Conservation (phyloP, 768 basidiomycete species). For the Termitomyces sp. region DNA sequence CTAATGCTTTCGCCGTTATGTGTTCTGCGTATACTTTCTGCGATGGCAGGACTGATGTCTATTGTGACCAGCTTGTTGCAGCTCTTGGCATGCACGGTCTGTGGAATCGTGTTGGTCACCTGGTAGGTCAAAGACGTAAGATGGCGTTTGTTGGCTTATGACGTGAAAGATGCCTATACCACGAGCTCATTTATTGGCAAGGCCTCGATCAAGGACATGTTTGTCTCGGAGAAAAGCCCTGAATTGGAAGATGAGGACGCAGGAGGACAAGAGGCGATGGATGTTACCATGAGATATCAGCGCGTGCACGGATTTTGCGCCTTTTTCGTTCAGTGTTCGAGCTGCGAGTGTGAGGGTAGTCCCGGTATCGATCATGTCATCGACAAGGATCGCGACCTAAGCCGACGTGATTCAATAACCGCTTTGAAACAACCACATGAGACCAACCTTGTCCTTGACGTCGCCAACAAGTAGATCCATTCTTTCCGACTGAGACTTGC, state of each 20-base stretch:
- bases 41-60: slow-evolving; percentile 88
- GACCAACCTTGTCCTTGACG: slow-evolving; percentile 77
- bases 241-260: slow-evolving; percentile 1
- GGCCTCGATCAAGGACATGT: slow-evolving; percentile 61
- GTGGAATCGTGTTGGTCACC: slow-evolving; percentile 96
- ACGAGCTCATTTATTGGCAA: slow-evolving; percentile 85
- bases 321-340: slow-evolving; percentile 83
- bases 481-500: slow-evolving; percentile 62
- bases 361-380: slow-evolving; percentile 99
- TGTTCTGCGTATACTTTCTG: slow-evolving; percentile 93
- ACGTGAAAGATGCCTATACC: slow-evolving; percentile 40
- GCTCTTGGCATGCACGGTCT: slow-evolving; percentile 56
- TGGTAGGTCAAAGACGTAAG: slow-evolving; percentile 24
- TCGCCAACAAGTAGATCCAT: slow-evolving; percentile 97
- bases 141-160: background rate
- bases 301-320: slow-evolving; percentile 83
- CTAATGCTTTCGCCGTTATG: slow-evolving; percentile 95
- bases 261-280: slow-evolving; percentile 11
- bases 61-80: slow-evolving; percentile 83
- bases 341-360: slow-evolving; percentile 84
- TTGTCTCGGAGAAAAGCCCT: slow-evolving; percentile 81
- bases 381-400: slow-evolving; percentile 90
- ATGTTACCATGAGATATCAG: slow-evolving; percentile 85
- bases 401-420: background rate
- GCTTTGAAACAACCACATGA: background rate